Evolutionary conservation across 345 rosid genomes (phyloP), one percentile per base, ranked within the genome.

Genomic region (Camelina hispida): DNA sequence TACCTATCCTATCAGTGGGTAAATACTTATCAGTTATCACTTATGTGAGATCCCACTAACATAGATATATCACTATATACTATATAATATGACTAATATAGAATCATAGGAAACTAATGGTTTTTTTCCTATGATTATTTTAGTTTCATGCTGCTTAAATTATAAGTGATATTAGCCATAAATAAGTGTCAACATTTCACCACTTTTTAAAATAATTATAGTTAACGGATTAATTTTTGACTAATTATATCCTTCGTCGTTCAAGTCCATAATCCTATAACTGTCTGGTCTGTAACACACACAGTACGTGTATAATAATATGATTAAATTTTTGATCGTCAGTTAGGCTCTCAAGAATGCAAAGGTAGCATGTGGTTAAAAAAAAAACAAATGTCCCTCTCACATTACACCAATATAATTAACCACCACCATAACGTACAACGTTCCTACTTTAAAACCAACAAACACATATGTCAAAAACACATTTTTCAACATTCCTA

Each of bases 381-480:
- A 34, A 37, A 35, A 34, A 34, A 37, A 35, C 4, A 25, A 47
- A 48, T 48, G 53, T 48, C 22, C 9, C 12, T 48, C 23, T 17
- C 57, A 53, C 11, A 52, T 52, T 22, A 22, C 32, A 53, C 2
- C 25, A 22, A 37, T 35, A 59, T 35, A 63, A 50, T 35, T 38
- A 37, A 38, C 23, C 48, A 23, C 11, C 23, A 15, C 60, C 71
- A 15, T 4, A 48, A 13, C 17, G 46, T 10, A 53, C 61, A 10
- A n/a, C 52, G 22, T 68, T 53, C 62, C 62, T 57, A 38, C 72
- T 68, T 68, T 20, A 23, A 66, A 54, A 9, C 61, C 38, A 68
- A 53, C 72, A 68, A 53, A 67, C 61, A 38, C 23, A 38, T 10
- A 22, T 43, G 65, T 37, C 65, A 60, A 62, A 43, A 61, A 23